A percentile compares a stretch with the other conserved stretches of the same genome.
Evolutionary conservation across 164 flowering plant genomes (phyloP).

Genomic region (Platanus orientalis): DNA sequence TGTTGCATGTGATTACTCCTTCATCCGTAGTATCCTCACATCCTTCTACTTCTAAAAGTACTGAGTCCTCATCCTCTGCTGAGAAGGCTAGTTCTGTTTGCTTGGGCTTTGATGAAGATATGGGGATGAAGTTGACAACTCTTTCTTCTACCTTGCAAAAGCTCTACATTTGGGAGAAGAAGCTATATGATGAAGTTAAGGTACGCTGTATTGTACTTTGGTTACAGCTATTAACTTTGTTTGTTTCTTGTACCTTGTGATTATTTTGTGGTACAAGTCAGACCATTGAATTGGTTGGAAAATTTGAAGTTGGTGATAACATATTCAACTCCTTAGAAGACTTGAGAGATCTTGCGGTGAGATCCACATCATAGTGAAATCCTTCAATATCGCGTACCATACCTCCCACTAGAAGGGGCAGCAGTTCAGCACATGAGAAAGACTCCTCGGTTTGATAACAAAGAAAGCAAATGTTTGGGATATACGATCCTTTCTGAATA

Average conservation of each 20-base stretch:
- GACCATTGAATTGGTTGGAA: too few species aligned
- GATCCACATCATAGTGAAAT: too few species aligned
- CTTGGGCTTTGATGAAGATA: constrained; percentile 44
- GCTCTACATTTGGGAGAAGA: constrained; percentile 92
- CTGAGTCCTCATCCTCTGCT: constrained; percentile 36
- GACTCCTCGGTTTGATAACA: too few species aligned
- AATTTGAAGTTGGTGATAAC: too few species aligned
- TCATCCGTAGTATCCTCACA: constrained; percentile 50
- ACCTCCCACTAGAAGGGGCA: too few species aligned
- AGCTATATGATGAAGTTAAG: constrained; percentile 91
- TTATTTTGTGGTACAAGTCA: too few species aligned
- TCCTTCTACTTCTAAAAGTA: constrained; percentile 50
- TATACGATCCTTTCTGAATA: too few species aligned
- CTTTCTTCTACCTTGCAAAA: constrained; percentile 82
- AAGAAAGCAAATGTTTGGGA: too few species aligned
- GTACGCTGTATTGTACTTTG: constrained; percentile 30
- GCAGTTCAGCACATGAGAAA: too few species aligned
- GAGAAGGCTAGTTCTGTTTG: constrained; percentile 27
- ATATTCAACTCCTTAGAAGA: too few species aligned
- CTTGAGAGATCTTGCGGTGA: too few species aligned
- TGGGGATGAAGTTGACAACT: constrained; percentile 35
- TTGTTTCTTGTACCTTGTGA: not conserved
- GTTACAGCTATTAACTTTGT: not conserved
- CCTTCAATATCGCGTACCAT: too few species aligned
- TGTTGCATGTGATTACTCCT: constrained; percentile 68